Conservation (phyloP, 164 flowering plant species). For the Cinnamomum micranthum region DNA sequence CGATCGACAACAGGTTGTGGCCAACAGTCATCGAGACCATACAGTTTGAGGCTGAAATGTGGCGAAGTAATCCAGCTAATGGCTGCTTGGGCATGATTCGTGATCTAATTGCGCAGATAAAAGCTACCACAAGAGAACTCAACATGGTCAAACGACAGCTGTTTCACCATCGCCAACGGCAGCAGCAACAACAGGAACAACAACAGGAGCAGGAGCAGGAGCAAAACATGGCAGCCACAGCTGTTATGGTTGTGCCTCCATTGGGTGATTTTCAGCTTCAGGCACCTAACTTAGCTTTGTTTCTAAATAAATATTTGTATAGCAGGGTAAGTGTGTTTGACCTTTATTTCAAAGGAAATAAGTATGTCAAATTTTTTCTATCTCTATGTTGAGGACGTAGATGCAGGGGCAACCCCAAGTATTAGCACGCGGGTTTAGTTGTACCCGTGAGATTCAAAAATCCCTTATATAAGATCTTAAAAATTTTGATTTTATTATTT, state of each 20-base stretch:
- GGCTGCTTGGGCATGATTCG: constrained; percentile 9
- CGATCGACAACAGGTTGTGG: not conserved
- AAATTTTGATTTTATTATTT: too few species aligned
- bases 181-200: not conserved
- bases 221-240: not conserved
- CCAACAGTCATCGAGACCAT: constrained; percentile 20
- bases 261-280: too few species aligned
- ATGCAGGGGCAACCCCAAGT: too few species aligned
- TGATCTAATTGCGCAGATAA: not conserved
- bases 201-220: too few species aligned
- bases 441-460: too few species aligned
- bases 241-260: not conserved
- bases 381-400: too few species aligned
- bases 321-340: too few species aligned
- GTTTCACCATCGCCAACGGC: not conserved
- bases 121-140: not conserved
- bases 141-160: not conserved
- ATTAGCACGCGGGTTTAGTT: too few species aligned
- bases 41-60: constrained; percentile 17
- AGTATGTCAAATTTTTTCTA: too few species aligned
- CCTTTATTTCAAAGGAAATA: too few species aligned
- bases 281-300: not conserved
- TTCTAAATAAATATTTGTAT: too few species aligned
- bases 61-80: constrained; percentile 5
- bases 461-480: too few species aligned